A percentile compares a stretch with the other conserved stretches of the same genome.
Conservation (phyloP, 805 yeast genomes). For the Pichia ethanolica region DNA sequence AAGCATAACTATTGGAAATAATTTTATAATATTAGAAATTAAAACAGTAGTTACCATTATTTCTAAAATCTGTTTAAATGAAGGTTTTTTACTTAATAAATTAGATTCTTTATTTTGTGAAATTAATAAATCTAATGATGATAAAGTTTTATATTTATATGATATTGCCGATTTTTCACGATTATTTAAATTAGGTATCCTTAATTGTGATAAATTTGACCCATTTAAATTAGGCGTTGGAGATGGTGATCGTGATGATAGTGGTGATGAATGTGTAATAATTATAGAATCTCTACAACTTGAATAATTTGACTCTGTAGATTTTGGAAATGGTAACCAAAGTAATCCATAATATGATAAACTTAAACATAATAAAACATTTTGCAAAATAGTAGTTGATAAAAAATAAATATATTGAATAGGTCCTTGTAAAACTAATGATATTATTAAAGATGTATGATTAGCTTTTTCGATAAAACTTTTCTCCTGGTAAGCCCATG, state of each 20-base stretch:
- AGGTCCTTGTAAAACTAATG: constrained; percentile 29
- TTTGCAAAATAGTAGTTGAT: constrained; percentile 37
- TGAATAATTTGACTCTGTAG: neutral
- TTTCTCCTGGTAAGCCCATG: constrained; percentile 87
- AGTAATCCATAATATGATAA: constrained; percentile 9
- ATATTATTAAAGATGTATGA: constrained; percentile 19
- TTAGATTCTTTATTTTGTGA: too few relatives aligned
- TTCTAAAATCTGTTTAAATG: constrained; percentile 3
- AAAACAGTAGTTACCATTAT: constrained; percentile 57
- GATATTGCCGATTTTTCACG: neutral
- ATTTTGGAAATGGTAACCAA: constrained; percentile 23
- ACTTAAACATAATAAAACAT: constrained; percentile 11
- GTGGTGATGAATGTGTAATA: neutral
- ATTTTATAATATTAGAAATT: constrained; percentile 69
- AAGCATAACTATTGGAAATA: constrained; percentile 86
- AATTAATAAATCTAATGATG: too few relatives aligned
- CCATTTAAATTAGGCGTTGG: neutral
- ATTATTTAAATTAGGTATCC: neutral
- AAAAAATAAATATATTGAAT: constrained; percentile 54
- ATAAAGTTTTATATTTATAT: too few relatives aligned
- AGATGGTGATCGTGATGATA: constrained; percentile 3
- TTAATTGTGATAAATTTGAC: neutral
- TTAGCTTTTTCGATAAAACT: constrained; percentile 24
- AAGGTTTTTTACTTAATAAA: neutral
- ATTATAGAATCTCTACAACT: too few relatives aligned